Base-by-base conservation (phyloP, 2,329 filamentous ascomycete genomes). In the Diaporthe helianthi region DNA sequence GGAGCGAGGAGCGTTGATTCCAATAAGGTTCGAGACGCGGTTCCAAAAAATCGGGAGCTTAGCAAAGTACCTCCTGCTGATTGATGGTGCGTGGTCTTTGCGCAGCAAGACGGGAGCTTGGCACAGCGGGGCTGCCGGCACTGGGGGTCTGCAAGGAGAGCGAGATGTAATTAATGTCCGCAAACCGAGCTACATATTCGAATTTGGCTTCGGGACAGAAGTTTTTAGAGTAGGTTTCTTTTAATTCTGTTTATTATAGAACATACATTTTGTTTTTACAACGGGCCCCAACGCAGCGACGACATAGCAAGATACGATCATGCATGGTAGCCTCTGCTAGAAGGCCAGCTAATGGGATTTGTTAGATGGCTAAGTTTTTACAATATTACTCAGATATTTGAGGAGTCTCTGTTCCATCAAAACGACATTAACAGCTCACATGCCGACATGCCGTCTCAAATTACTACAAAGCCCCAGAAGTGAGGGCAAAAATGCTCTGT, bases 1-100 rank as follows among this genome's bases (percentile, higher is more conserved):
- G 15, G 52, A 9, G 29, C n/a, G n/a, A n/a, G n/a, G n/a, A n/a
- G 4, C 24, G 41, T 58, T 33, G 44, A 46, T 12, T 36, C 38
- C 12, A 15, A 29, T 19, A 24, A 53, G 61, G 47, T 49, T 58
- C 13, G 26, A 49, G 31, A 31, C 33, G 61, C 47, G 33, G 47
- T 65, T n/a, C 58, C 52, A 29, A 49, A 55, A 58, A 47, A 26
- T 58, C 53, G 51, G 51, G 44, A 46, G 64, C 58, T 61, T 46
- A 47, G 41, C 58, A 47, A 61, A 41, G 58, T 49, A 33, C 58
- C 6, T 12, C 13, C 36, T n/a, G 36, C 36, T 29, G 8, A 9
- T 17, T n/a, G 4, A 10, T 19, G 44, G 44, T 63, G n/a, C n/a
- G n/a, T n/a, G 58, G 58, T 63, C 58, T 61, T n/a, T 49, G 26